Conservation (phyloP, 2,329 filamentous ascomycete species). For the Acephala macrosclerotiorum region DNA sequence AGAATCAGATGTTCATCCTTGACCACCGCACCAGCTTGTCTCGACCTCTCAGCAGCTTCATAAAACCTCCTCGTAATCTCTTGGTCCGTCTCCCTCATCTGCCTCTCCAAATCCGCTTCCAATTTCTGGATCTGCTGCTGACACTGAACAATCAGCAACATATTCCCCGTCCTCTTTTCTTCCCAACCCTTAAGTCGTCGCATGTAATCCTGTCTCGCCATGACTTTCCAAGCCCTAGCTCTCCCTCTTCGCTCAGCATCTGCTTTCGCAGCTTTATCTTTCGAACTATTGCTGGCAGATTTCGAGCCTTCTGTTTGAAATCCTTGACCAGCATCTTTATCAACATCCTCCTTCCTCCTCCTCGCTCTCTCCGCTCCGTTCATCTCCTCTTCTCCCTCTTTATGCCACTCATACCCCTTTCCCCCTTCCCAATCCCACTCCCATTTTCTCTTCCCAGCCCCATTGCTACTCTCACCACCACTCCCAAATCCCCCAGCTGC, state of each 20-base stretch:
- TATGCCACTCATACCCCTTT: not conserved
- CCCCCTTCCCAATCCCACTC: slow-evolving; percentile 15
- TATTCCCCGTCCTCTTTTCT: slow-evolving; percentile 8
- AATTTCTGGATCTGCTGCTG: slow-evolving; percentile 15
- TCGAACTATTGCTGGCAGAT: not conserved
- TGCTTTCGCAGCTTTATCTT: not conserved
- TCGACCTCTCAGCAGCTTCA: slow-evolving; percentile 15
- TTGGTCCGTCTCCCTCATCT: slow-evolving; percentile 20
- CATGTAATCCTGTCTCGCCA: slow-evolving; percentile 22
- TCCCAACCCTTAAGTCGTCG: slow-evolving; percentile 24
- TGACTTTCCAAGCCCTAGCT: slow-evolving; percentile 25
- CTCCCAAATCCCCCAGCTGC: not conserved
- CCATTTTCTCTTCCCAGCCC: slow-evolving; percentile 16
- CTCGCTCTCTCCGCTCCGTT: slow-evolving; percentile 19
- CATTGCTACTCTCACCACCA: too few relatives aligned
- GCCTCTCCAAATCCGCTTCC: slow-evolving; percentile 21
- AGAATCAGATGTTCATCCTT: slow-evolving; percentile 1
- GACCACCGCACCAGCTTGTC: not conserved
- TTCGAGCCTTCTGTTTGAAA: slow-evolving; percentile 12
- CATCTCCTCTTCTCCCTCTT: slow-evolving; percentile 10
- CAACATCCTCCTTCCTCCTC: slow-evolving; percentile 25
- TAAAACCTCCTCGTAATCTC: slow-evolving; percentile 24
- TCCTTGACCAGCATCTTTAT: slow-evolving; percentile 21
- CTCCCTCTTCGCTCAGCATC: slow-evolving; percentile 8
- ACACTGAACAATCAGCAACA: slow-evolving; percentile 6